Evolutionary conservation across 352 stramenopile species (phyloP).

Genomic region (Phytophthora nicotianae): DNA sequence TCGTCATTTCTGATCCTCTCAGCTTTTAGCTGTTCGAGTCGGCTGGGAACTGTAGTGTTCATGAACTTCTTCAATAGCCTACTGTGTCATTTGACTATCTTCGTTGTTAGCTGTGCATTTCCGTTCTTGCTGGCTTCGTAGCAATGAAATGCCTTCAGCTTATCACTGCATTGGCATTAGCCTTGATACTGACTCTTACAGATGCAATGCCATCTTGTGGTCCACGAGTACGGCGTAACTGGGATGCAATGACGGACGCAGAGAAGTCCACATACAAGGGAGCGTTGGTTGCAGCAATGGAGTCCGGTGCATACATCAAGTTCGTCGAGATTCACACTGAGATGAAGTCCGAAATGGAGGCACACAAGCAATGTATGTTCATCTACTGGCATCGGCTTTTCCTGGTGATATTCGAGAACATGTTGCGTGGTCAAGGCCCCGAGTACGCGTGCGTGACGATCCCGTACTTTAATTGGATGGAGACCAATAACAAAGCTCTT

Average conservation of each 20-base stretch:
- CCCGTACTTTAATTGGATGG: constrained; percentile 79
- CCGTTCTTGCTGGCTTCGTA: background rate
- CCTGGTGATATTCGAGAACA: constrained; percentile 77
- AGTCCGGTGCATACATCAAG: constrained; percentile 52
- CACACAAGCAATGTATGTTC: constrained; percentile 72
- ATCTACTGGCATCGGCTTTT: constrained; percentile 80
- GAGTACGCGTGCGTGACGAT: constrained; percentile 69
- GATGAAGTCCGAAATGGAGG: constrained; percentile 47
- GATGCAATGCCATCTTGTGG: constrained; percentile 2
- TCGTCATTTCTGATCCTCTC: constrained; percentile 22
- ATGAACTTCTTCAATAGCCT: background rate
- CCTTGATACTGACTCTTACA: constrained; percentile 2
- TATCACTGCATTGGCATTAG: constrained; percentile 12
- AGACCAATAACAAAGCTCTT: constrained; percentile 40
- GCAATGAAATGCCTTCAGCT: constrained; percentile 20
- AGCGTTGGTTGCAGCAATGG: constrained; percentile 50
- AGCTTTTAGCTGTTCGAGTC: constrained; percentile 11
- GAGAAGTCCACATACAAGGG: constrained; percentile 53
- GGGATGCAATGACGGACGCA: constrained; percentile 32
- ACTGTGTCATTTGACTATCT: background rate
- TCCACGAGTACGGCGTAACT: constrained; percentile 47
- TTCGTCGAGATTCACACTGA: constrained; percentile 66
- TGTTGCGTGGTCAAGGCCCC: constrained; percentile 58
- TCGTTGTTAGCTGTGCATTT: background rate
- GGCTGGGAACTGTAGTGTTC: constrained; percentile 7